Evolutionary conservation across 257 asterid genomes (phyloP).

Genomic region (Lithospermum erythrorhizon): DNA sequence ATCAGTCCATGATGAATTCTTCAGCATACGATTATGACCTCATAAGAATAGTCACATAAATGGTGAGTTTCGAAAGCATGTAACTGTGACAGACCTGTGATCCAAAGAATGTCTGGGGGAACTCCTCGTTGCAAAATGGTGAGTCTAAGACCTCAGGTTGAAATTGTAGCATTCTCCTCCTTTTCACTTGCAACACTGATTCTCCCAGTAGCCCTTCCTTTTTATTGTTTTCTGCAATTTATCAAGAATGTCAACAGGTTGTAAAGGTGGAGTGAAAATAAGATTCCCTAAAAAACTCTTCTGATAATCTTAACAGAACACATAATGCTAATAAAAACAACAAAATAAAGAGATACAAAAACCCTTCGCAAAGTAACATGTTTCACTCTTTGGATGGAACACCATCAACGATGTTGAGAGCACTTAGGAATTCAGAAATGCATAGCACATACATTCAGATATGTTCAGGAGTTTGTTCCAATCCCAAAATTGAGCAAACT

Average conservation of each 20-base stretch:
- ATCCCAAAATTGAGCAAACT: too few species aligned
- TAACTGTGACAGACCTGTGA: conserved; percentile 42
- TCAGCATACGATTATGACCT: background rate
- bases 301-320: background rate
- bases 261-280: background rate
- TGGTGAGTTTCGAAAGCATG: background rate
- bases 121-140: conserved; percentile 40
- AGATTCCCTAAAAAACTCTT: background rate
- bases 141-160: conserved; percentile 46
- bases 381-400: too few species aligned
- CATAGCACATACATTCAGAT: too few species aligned
- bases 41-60: background rate
- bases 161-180: conserved; percentile 80
- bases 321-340: too few species aligned
- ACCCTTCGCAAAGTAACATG: too few species aligned
- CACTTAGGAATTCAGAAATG: too few species aligned
- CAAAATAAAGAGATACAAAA: too few species aligned
- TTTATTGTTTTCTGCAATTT: conserved; percentile 38
- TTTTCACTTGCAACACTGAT: conserved; percentile 52
- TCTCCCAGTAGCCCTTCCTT: conserved; percentile 41
- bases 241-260: conserved; percentile 1
- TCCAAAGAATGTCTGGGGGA: conserved; percentile 32
- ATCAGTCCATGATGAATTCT: background rate
- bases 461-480: too few species aligned
- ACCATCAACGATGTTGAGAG: too few species aligned